Conservation (phyloP, 129 eudicot species). For the Lonicera japonica region DNA sequence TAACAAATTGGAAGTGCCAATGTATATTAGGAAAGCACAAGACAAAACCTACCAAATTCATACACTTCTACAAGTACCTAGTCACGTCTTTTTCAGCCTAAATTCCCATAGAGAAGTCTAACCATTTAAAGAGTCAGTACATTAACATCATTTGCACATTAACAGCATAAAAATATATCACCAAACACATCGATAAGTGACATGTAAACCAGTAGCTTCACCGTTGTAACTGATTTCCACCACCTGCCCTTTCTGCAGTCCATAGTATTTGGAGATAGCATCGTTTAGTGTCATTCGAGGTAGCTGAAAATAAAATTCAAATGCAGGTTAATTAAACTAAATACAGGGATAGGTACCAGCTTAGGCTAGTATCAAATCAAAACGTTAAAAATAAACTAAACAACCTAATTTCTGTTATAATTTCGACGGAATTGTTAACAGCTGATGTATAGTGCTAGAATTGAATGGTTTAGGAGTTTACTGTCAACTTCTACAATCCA, state of each 20-base stretch:
- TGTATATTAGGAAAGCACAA: too few relatives aligned
- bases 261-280: slow-evolving; percentile 79
- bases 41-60: background rate
- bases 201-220: slow-evolving; percentile 67
- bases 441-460: too few relatives aligned
- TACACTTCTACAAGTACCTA: background rate
- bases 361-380: too few relatives aligned
- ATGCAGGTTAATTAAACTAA: background rate
- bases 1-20: too few relatives aligned
- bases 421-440: too few relatives aligned
- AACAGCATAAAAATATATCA: slow-evolving; percentile 19
- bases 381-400: too few relatives aligned
- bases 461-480: too few relatives aligned
- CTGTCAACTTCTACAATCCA: too few relatives aligned
- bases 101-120: background rate
- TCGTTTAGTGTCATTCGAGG: slow-evolving; percentile 78
- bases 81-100: background rate
- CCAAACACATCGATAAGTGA: slow-evolving; percentile 83
- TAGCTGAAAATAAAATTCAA: slow-evolving; percentile 40
- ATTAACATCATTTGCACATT: background rate
- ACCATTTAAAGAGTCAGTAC: background rate
- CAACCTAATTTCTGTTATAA: too few relatives aligned
- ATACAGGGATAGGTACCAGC: too few relatives aligned
- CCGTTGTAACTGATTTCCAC: slow-evolving; percentile 67
- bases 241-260: slow-evolving; percentile 85